Evolutionary conservation across 2,329 filamentous ascomycete species (phyloP), one percentile per base, ranked within the genome.

Genomic region (Aaosphaeria arxii): DNA sequence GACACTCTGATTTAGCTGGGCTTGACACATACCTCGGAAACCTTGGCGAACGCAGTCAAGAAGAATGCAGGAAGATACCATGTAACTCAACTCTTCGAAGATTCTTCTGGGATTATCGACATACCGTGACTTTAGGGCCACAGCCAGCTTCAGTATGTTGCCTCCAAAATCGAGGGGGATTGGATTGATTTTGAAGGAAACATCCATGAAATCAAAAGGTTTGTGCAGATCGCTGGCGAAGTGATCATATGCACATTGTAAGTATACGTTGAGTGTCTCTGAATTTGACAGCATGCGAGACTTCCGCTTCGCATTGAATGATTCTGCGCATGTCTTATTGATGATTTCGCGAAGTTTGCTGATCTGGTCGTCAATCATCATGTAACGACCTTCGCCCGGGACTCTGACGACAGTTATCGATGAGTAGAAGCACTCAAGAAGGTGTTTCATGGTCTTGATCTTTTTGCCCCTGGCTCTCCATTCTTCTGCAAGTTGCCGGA

Each of bases 1-100:
- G 17, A 24, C 17, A 24, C 17, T 24, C 17, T 24, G 17, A 24
- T 24, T 24, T 24, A 24, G 17, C 17, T 24, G 17, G 17, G 17
- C 17, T 24, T 24, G 17, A 24, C 17, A 28, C 39, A 11, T 45
- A 60, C 54, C 65, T 55, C 45, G 54, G 38, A 53, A 66, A 13
- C 55, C 58, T 47, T 70, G 65, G 42, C 72, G 61, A 11, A 66
- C 69, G 47, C 66, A 71, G 44, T 78, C 75, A 2, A 79, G 60
- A 60, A 79, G 68, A 11, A 79, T 75, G 46, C 76, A 78, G 2
- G 75, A 77, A 5, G 76, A 74, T 30, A 78, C 66, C 71, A 79
- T 71, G 5, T 66, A 67, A 35, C 72, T 72, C 9, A 79, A 56
- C 40, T 71, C 64, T 31, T 68, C 58, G 49, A 78, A 77, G 30